A percentile compares a stretch with the other conserved stretches of the same genome.
Conservation (phyloP, 73 alveolate genomes). For the Tetrahymena thermophila region DNA sequence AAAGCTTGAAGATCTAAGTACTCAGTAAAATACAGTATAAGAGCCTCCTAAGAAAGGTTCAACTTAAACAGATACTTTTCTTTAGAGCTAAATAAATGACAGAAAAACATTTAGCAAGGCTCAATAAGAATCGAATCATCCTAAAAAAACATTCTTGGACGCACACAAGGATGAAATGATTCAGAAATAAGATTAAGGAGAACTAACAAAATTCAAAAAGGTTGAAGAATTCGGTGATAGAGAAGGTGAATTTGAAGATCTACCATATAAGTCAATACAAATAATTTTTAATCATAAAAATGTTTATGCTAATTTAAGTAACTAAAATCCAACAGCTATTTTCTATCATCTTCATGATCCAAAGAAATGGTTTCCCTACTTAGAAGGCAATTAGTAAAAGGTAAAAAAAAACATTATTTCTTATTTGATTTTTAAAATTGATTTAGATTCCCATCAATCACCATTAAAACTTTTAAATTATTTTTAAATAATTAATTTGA, state of each 20-base stretch:
- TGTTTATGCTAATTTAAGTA: constrained; percentile 31
- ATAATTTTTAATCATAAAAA: constrained; percentile 30
- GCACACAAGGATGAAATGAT: not conserved
- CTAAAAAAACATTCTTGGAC: not conserved
- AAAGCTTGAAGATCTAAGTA: not conserved
- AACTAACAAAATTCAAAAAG: constrained; percentile 21
- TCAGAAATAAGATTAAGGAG: not conserved
- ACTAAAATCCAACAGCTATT: constrained; percentile 14
- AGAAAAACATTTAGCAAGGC: not conserved
- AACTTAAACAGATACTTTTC: not conserved
- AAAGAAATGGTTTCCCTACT: constrained; percentile 9
- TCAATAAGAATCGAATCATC: not conserved
- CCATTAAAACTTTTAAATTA: no score
- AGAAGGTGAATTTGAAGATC: not conserved
- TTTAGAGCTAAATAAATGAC: not conserved
- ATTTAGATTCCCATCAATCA: no score
- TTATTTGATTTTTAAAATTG: not conserved
- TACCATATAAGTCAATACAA: constrained; percentile 18
- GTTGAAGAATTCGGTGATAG: constrained; percentile 8
- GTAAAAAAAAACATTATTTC: not conserved
- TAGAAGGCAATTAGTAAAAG: not conserved
- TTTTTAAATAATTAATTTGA: no score
- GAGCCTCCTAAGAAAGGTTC: not conserved
- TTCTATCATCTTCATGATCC: constrained; percentile 29
- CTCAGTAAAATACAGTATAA: not conserved